phyloP scores from a whole-genome alignment of 2,329 filamentous ascomycete species.

The Fusarium fracticaudum region DNA sequence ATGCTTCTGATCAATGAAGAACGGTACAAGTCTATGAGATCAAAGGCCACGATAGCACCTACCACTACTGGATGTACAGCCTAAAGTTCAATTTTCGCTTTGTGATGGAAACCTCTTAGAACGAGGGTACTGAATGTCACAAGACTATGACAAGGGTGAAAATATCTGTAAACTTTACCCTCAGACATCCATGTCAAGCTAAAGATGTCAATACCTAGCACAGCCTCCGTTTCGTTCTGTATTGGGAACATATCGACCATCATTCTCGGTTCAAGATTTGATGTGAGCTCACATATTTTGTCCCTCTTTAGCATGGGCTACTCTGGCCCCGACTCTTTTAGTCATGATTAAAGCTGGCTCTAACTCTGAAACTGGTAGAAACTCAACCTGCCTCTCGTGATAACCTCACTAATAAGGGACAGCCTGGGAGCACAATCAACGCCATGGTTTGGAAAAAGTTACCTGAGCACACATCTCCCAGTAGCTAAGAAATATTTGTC shows the following conservation, averaged over 20 bases:
- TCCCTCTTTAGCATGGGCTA: not conserved
- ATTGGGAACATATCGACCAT: not conserved
- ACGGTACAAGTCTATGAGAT: not conserved
- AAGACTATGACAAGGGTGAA: not conserved
- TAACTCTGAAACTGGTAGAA: conserved; percentile 21
- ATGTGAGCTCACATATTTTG: not conserved
- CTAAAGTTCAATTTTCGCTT: not conserved
- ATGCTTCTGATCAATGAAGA: not conserved
- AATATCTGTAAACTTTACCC: not conserved
- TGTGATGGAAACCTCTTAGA: not conserved
- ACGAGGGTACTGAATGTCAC: not conserved
- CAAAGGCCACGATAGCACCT: not conserved
- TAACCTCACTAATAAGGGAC: not conserved
- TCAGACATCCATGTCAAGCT: not conserved
- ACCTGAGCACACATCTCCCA: not conserved
- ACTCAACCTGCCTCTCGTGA: conserved; percentile 19
- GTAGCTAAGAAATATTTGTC: not conserved
- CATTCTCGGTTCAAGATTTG: not conserved
- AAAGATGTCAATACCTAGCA: not conserved
- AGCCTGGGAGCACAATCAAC: not conserved
- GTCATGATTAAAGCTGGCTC: conserved; percentile 4
- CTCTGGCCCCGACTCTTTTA: not conserved
- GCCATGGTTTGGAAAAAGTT: not conserved
- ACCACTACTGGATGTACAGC: not conserved
- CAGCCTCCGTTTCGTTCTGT: not conserved